These are phyloP conservation scores for Hypericum androsaemum DNA, from an alignment of 345 rosid species.

Conservation along the genomic window DNA sequence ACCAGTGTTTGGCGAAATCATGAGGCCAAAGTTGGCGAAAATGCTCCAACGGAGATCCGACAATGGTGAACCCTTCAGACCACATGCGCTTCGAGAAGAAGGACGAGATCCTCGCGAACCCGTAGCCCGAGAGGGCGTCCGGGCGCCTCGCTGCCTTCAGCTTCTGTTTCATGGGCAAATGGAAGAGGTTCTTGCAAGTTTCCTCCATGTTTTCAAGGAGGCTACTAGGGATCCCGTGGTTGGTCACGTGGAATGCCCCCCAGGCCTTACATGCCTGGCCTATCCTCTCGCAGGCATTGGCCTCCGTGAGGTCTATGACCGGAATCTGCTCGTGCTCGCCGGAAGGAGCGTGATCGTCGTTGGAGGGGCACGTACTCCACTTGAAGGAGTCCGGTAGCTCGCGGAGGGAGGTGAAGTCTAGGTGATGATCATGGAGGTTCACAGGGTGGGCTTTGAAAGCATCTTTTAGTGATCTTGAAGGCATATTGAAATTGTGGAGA, in stretches of 20 bases:
- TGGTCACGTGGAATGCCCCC: slow-evolving; percentile 69
- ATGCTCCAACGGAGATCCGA: slow-evolving; percentile 65
- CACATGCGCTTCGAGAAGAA: slow-evolving; percentile 85
- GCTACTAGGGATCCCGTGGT: slow-evolving; percentile 53
- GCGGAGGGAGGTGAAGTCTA: slow-evolving; percentile 44
- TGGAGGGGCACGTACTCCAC: slow-evolving; percentile 44
- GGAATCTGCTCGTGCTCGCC: slow-evolving; percentile 40
- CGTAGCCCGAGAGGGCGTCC: slow-evolving; percentile 70
- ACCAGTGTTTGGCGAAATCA: slow-evolving; percentile 56
- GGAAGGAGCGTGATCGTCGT: slow-evolving; percentile 11
- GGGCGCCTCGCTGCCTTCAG: slow-evolving; percentile 61
- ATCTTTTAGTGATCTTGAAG: slow-evolving; percentile 40
- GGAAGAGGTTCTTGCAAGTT: slow-evolving; percentile 38
- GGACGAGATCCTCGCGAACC: slow-evolving; percentile 62
- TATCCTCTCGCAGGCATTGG: slow-evolving; percentile 33
- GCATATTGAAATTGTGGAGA: slow-evolving; percentile 28
- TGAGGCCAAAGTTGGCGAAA: slow-evolving; percentile 80
- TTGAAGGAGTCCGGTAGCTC: slow-evolving; percentile 71
- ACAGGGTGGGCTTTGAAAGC: slow-evolving; percentile 47
- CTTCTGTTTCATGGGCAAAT: slow-evolving; percentile 50
- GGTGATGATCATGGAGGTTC: slow-evolving; percentile 35
- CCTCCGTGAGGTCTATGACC: slow-evolving; percentile 51
- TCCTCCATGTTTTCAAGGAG: slow-evolving; percentile 43
- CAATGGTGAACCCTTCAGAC: slow-evolving; percentile 92
- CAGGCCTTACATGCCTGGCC: slow-evolving; percentile 71